Evolutionary conservation across 257 asterid species (phyloP), one percentile per base, ranked within the genome.

Genomic region (Nicotiana knightiana): DNA sequence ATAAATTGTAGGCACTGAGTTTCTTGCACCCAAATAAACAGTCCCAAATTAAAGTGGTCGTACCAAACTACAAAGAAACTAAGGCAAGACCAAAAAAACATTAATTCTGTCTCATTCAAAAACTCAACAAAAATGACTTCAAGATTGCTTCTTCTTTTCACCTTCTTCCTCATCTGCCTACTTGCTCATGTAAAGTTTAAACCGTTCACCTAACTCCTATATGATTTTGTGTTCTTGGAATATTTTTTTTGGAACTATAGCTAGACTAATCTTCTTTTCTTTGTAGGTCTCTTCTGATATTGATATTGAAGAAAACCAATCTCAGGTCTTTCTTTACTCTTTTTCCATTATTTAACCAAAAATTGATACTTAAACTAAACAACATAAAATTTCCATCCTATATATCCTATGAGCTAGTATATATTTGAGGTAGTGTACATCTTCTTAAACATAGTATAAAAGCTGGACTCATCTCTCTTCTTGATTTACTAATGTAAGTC

Each of bases 231-330:
- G 57, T 30, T 33, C 63, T 68, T 58, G 9, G 17, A 32, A 53
- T 10, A 12, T 70, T 9, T n/a, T 85, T 63, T 6, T 21, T 46
- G 26, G 6, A n/a, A 28, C 5, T 28, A 28, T 28, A 28, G 30
- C 30, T 53, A 21, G 33, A 8, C 84, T 66, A 65, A 54, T 68
- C 55, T 75, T 75, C 12, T 70, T 35, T 55, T 11, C 46, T 35
- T 82, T 67, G 82, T 87, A 91, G 96, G 93, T 89, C 1, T 93
- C 94, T 43, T 89, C 92, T 77, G 92, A 87, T 87, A 80, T 79
- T 51, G 89, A 87, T 84, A 21, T 76, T 85, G 91, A 80, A 79
- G 86, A 87, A 58, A 88, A 79, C 58, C 79, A 46, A 57, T 30
- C 84, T 37, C 79, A 71, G 90, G 93, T 92, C 46, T 46, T 10